These are phyloP conservation scores for Davidsoniella eucalypti DNA, from an alignment of 2,329 filamentous ascomycete genomes.

Conservation along the genomic window DNA sequence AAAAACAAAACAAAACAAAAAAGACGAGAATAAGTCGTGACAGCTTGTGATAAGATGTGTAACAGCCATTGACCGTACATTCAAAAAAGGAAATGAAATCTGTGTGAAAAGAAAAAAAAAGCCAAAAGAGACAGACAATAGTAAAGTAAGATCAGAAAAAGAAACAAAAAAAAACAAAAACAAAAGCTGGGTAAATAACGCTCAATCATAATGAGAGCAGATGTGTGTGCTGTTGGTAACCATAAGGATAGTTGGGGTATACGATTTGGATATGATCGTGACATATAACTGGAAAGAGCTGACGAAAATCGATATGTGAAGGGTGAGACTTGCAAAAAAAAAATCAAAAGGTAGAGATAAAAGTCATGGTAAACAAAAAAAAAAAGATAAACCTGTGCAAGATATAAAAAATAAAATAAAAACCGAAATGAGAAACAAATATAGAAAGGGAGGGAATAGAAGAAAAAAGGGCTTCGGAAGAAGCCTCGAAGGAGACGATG, in stretches of 20 bases:
- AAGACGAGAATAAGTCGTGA: neutral
- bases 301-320: neutral
- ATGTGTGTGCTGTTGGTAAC: neutral
- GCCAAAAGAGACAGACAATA: too few relatives aligned
- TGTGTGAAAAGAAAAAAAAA: too few relatives aligned
- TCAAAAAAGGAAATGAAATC: too few relatives aligned
- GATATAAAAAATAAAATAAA: neutral
- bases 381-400: constrained; percentile 2
- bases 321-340: neutral
- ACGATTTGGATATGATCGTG: neutral
- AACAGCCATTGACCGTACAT: too few relatives aligned
- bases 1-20: neutral
- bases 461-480: neutral
- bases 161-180: constrained; percentile 1
- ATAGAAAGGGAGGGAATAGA: neutral
- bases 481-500: neutral
- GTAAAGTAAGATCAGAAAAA: neutral
- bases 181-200: constrained; percentile 6
- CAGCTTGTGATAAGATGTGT: neutral
- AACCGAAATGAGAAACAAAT: neutral
- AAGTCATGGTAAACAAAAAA: neutral
- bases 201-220: neutral
- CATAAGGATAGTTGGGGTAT: neutral
- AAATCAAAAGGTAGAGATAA: neutral
- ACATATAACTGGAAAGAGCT: neutral